Base-by-base conservation (phyloP, 73 alveolate species). In the Stentor roeselii region DNA sequence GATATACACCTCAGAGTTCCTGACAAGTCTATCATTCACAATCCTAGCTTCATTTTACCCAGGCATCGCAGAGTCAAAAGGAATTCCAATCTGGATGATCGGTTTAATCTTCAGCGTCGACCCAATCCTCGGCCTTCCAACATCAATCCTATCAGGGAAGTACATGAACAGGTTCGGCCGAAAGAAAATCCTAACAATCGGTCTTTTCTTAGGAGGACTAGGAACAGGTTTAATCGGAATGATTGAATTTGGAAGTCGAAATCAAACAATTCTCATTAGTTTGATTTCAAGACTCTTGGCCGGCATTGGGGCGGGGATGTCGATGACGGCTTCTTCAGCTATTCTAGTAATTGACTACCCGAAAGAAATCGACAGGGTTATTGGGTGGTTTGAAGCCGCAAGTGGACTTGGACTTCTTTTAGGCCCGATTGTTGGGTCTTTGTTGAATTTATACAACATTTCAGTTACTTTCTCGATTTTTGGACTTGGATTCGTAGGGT, bases 401-500 rank as follows among this genome's bases (percentile, higher is more conserved):
- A 32, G 41, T 21, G 80, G 80, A 21, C 11, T 67, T 30, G 80
- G 80, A 2, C 34, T 67, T 30, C 34, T 67, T 27, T n/a, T 2
- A 30, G 80, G 80, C n/a, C 80, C 80, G 21, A 21, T 67, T 21
- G 34, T 67, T 21, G 80, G 80, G 34, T 67, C 80, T 21, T 21
- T 32, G 14, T 21, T 67, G 27, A 21, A 34, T 40, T 67, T 32
- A 67, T 21, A 21, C 2, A 32, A 40, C 2, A 27, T 67, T 30
- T 67, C 80, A n/a, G 15, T 67, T 67, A 15, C 21, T 14, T 67
- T 67, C 34, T 67, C 34, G n/a, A 30, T 32, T 2, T 67, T 11
- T n/a, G 50, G 37, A 21, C 67, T 50, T 6, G 67, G 67, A 50
- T 50, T 50, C 21, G 21, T 50, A 11, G 6, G 67, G 67, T 50